Evolutionary conservation across 73 alveolate genomes (phyloP), one percentile per base, ranked within the genome.

Genomic region (Paraurostyla sp.): DNA sequence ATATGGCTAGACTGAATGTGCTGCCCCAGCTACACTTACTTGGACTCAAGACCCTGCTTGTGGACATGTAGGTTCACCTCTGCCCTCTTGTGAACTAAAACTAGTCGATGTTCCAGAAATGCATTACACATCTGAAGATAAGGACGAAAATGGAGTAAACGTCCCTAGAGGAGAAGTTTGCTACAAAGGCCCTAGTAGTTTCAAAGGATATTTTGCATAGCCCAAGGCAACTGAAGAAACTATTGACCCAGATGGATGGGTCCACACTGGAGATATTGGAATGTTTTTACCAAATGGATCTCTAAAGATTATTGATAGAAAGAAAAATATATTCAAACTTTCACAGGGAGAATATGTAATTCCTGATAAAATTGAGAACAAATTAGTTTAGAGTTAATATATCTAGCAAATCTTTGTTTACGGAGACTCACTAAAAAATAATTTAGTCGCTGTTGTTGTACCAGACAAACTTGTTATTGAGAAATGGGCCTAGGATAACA

Each of bases 221-320:
- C 97, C 97, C 0, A 97, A 97, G 59, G 93, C 96, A 75, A 98
- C 99, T 7, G 76, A 80, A 18, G 99, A 96, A 83, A 92, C 98
- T 23, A 27, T 95, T 52, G 98, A 96, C 89, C 93, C 62, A 25
- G 97, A 96, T 51, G 99, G 98, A 0, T 98, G 99, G 99, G 65
- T 95, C 78, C 99, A 97, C 92, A 90, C 99, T 4, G 99, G 99
- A 25, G 99, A 98, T 88, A 93, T 98, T 43, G 99, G 98, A 11
- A 81, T 92, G 58, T 40, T 92, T 57, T 76, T 81, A 23, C 89
- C 83, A 15, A 78, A 78, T 54, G 98, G 96, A 20, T 75, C 97
- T 0, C 18, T 97, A n/a, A 92, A 89, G 80, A 95, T 97, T 42
- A 94, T 97, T 36, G 99, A 97, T 81, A 96, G 99, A 90, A 93